A percentile compares a stretch with the other conserved stretches of the same genome.
Conservation (phyloP, 176 grass and related monocot species). For the Alopecurus myosuroides region DNA sequence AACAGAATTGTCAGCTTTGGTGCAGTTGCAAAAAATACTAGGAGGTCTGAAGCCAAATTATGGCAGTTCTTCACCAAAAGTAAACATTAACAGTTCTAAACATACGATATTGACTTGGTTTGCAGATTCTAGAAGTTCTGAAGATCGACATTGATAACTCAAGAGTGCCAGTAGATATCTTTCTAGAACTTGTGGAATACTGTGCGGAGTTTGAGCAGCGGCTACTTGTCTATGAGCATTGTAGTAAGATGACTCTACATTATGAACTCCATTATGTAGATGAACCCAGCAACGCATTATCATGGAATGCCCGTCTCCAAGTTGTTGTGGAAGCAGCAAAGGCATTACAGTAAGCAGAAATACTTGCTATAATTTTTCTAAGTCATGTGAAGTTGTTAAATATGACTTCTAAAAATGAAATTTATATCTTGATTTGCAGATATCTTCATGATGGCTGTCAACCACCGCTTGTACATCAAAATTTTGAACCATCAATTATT, state of each 20-base stretch:
- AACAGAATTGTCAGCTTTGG: no score
- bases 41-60: no score
- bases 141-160: slow-evolving; percentile 76
- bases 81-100: slow-evolving; percentile 26
- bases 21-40: no score
- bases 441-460: slow-evolving; percentile 79
- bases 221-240: slow-evolving; percentile 80
- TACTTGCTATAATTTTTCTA: neutral
- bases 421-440: slow-evolving; percentile 44
- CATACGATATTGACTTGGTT: slow-evolving; percentile 4
- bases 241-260: slow-evolving; percentile 79
- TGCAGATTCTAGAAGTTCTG: slow-evolving; percentile 88
- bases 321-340: slow-evolving; percentile 78
- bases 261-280: slow-evolving; percentile 75
- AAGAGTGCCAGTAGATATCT: slow-evolving; percentile 64
- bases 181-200: slow-evolving; percentile 89
- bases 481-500: slow-evolving; percentile 80
- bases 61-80: no score
- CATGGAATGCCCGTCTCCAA: slow-evolving; percentile 82
- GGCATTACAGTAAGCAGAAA: slow-evolving; percentile 78
- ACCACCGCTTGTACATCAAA: slow-evolving; percentile 73
- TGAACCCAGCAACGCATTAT: slow-evolving; percentile 50
- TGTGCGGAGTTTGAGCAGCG: slow-evolving; percentile 89
- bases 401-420: slow-evolving; percentile 15
- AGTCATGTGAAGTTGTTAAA: slow-evolving; percentile 1